Evolutionary conservation across 2,329 filamentous ascomycete species (phyloP).

Genomic region (Myriosclerotinia curreyana): DNA sequence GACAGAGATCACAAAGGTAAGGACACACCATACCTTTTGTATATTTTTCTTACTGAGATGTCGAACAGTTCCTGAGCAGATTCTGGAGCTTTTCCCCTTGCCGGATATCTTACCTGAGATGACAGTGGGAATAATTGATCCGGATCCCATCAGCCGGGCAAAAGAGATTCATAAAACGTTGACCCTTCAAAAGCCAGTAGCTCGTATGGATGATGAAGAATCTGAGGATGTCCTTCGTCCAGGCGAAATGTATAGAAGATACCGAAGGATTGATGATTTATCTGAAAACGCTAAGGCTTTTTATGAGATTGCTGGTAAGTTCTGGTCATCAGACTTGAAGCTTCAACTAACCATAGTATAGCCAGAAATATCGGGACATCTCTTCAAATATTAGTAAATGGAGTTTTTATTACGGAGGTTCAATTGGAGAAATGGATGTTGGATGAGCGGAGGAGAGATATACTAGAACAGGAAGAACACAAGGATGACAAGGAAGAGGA

Average conservation of each 20-base stretch:
- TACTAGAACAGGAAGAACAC: background rate
- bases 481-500: background rate
- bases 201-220: slow-evolving; percentile 26
- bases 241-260: slow-evolving; percentile 41
- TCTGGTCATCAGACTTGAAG: background rate
- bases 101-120: slow-evolving; percentile 25
- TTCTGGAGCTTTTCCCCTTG: slow-evolving; percentile 41
- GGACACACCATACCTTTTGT: slow-evolving; percentile 13
- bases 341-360: slow-evolving; percentile 24
- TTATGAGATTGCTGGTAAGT: slow-evolving; percentile 44
- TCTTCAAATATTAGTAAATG: slow-evolving; percentile 31
- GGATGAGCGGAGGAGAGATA: slow-evolving; percentile 30
- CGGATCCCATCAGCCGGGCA: slow-evolving; percentile 26
- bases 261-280: slow-evolving; percentile 45
- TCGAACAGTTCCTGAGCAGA: slow-evolving; percentile 37
- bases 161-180: slow-evolving; percentile 34
- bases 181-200: slow-evolving; percentile 34
- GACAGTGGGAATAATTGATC: slow-evolving; percentile 33
- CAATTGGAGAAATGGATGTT: slow-evolving; percentile 35
- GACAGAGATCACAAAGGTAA: slow-evolving; percentile 44
- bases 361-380: slow-evolving; percentile 34
- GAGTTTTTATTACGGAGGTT: slow-evolving; percentile 36
- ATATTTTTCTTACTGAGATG: slow-evolving; percentile 10
- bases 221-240: slow-evolving; percentile 32
- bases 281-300: slow-evolving; percentile 44